Evolutionary conservation across 257 asterid genomes (phyloP), one percentile per base, ranked within the genome.

Genomic region (Apocynum venetum): DNA sequence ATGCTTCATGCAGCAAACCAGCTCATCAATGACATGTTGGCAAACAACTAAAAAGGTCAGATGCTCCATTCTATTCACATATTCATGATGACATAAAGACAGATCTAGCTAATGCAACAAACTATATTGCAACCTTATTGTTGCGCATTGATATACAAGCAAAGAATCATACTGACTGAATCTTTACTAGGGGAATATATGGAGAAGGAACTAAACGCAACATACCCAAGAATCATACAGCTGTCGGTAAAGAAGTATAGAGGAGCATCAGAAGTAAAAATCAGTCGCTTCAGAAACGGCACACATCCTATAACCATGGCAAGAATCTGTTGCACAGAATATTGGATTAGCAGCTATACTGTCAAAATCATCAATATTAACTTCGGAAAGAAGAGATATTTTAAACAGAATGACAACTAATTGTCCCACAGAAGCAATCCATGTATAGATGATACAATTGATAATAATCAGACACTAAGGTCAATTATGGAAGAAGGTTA

Each of bases 141-240:
- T 68, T 43, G 73, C 73, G 19, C 43, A 38, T 68, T 20, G 14
- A 46, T 2, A 43, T 19, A 52, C 5, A 41, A 68, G 46, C 17
- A 9, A 14, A 77, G 25, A 69, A 25, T 25, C 31, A 25, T 25
- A 40, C 19, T 17, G 25, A 41, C 49, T 2, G 17, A 68, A 19
- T 68, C 53, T 68, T 68, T 35, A 61, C 20, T 63, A 63, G 12
- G 66, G 66, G 69, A 82, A 53, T 73, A 48, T 40, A 56, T 38
- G 55, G 72, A 51, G 67, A 82, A 53, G 80, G 76, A 83, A 73
- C 56, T 76, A 68, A 43, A 44, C 48, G 43, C 65, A 80, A 74
- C 88, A 76, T 93, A 93, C 98, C 99, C 99, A 71, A 96, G 99
- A 85, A 96, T 96, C 90, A 93, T 41, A 84, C 97, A 96, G 89